phyloP scores from a whole-genome alignment of 1,139 yeast species.

The Candida glucosophila region DNA sequence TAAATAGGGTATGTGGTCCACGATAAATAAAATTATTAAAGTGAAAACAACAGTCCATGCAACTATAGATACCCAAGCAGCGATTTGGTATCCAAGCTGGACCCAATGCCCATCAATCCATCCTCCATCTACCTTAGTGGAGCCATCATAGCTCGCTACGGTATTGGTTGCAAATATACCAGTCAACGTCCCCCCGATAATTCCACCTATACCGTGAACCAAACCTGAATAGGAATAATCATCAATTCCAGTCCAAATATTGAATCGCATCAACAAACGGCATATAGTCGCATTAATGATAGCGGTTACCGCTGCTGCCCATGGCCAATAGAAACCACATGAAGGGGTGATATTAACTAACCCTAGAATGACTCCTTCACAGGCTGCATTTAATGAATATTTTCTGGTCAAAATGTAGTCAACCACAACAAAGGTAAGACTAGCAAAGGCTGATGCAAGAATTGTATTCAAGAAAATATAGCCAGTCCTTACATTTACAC shows the following conservation, averaged over 20 bases:
- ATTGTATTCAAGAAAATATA: slow-evolving; percentile 42
- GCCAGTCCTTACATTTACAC: slow-evolving; percentile 37
- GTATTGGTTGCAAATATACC: slow-evolving; percentile 85
- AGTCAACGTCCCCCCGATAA: slow-evolving; percentile 65
- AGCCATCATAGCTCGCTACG: slow-evolving; percentile 40
- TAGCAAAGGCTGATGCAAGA: slow-evolving; percentile 37
- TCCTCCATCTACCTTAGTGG: slow-evolving; percentile 37
- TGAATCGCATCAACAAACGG: slow-evolving; percentile 25
- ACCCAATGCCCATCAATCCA: slow-evolving; percentile 43
- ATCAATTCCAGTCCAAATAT: slow-evolving; percentile 36
- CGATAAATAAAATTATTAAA: slow-evolving; percentile 27
- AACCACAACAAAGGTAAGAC: slow-evolving; percentile 23
- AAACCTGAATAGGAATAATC: slow-evolving; percentile 40
- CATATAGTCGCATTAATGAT: slow-evolving; percentile 33
- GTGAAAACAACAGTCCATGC: slow-evolving; percentile 37
- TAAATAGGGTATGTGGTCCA: slow-evolving; percentile 40
- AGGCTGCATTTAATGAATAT: slow-evolving; percentile 37
- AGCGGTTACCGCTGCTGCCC: slow-evolving; percentile 39
- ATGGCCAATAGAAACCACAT: slow-evolving; percentile 42
- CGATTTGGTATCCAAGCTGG: slow-evolving; percentile 44
- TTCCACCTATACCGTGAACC: slow-evolving; percentile 62
- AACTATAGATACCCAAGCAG: slow-evolving; percentile 28
- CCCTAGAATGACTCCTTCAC: slow-evolving; percentile 43
- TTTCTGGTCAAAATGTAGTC: slow-evolving; percentile 29
- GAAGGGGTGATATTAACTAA: slow-evolving; percentile 45